These are phyloP conservation scores for Amylostereum chailletii DNA, from an alignment of 1,284 basidiomycete species.

Conservation along the genomic window DNA sequence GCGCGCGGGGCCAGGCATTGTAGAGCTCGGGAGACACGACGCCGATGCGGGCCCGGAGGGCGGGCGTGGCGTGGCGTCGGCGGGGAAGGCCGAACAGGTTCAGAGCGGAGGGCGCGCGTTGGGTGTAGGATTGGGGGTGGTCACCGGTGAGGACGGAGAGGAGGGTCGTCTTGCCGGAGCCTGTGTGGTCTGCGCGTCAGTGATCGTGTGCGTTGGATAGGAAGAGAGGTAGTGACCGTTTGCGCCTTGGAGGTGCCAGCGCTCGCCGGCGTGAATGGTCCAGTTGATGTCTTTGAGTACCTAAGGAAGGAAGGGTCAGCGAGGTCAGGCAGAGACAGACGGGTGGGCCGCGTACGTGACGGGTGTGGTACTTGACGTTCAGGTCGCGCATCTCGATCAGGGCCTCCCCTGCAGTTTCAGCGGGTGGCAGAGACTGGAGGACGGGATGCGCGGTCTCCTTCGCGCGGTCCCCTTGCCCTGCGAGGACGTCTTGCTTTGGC, in stretches of 20 bases:
- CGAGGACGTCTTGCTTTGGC: slow-evolving; percentile 17
- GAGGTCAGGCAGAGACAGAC: background rate
- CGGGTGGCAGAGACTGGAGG: background rate
- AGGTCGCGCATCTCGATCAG: slow-evolving; percentile 60
- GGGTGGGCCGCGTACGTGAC: slow-evolving; percentile 34
- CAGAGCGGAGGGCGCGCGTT: slow-evolving; percentile 53
- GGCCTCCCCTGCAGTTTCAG: slow-evolving; percentile 20
- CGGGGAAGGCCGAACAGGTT: slow-evolving; percentile 67
- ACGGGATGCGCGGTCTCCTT: background rate
- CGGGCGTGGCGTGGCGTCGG: slow-evolving; percentile 47
- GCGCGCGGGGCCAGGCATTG: slow-evolving; percentile 80
- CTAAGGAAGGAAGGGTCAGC: slow-evolving; percentile 20
- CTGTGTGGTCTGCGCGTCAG: slow-evolving; percentile 27
- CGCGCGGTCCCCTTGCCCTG: background rate
- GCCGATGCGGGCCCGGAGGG: slow-evolving; percentile 57
- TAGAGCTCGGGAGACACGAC: slow-evolving; percentile 86
- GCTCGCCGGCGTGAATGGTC: slow-evolving; percentile 71
- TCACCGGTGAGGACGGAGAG: slow-evolving; percentile 90
- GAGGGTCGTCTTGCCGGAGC: slow-evolving; percentile 93
- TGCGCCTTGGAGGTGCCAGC: slow-evolving; percentile 82
- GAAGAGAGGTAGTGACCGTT: slow-evolving; percentile 52
- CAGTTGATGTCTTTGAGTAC: slow-evolving; percentile 73
- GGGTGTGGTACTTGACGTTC: slow-evolving; percentile 63
- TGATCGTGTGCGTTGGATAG: background rate
- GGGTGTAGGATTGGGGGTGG: slow-evolving; percentile 89